Percentiles rank a stretch among this genome's conserved stretches.
phyloP scores from a whole-genome alignment of 2,329 filamentous ascomycete genomes.

The Elsinoe batatas region DNA sequence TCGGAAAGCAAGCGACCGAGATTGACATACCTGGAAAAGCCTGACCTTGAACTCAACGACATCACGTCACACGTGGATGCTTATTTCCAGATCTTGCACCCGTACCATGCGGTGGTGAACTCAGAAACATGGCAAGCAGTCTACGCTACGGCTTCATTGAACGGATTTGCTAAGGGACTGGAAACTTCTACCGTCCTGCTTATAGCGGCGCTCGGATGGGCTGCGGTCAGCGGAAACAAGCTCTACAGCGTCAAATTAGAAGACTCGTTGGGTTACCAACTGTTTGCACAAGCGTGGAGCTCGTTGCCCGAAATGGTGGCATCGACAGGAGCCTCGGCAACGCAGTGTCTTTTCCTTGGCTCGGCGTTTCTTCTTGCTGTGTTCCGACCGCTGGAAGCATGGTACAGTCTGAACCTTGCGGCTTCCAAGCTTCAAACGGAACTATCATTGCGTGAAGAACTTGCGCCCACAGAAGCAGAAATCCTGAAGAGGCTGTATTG shows the following conservation, averaged over 20 bases:
- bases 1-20: not conserved
- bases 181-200: slow-evolving; percentile 76
- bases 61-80: slow-evolving; percentile 9
- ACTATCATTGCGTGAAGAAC: slow-evolving; percentile 60
- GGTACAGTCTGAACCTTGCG: slow-evolving; percentile 68
- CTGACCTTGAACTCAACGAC: not conserved
- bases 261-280: slow-evolving; percentile 35
- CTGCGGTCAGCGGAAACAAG: slow-evolving; percentile 63
- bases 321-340: slow-evolving; percentile 64
- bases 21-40: not conserved
- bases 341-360: slow-evolving; percentile 71
- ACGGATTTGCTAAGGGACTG: slow-evolving; percentile 64
- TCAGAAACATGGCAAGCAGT: slow-evolving; percentile 13
- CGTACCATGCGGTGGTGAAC: slow-evolving; percentile 8
- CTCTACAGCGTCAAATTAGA: not conserved
- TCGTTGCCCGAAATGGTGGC: slow-evolving; percentile 71
- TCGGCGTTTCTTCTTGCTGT: slow-evolving; percentile 77
- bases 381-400: slow-evolving; percentile 71
- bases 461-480: slow-evolving; percentile 61
- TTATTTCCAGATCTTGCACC: slow-evolving; percentile 8
- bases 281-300: slow-evolving; percentile 72
- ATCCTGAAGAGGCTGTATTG: slow-evolving; percentile 71
- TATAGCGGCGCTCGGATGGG: slow-evolving; percentile 67
- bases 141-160: slow-evolving; percentile 24
- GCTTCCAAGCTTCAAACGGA: slow-evolving; percentile 74